Evolutionary conservation across 2,329 filamentous ascomycete species (phyloP).

Genomic region (Botrytis galanthina): DNA sequence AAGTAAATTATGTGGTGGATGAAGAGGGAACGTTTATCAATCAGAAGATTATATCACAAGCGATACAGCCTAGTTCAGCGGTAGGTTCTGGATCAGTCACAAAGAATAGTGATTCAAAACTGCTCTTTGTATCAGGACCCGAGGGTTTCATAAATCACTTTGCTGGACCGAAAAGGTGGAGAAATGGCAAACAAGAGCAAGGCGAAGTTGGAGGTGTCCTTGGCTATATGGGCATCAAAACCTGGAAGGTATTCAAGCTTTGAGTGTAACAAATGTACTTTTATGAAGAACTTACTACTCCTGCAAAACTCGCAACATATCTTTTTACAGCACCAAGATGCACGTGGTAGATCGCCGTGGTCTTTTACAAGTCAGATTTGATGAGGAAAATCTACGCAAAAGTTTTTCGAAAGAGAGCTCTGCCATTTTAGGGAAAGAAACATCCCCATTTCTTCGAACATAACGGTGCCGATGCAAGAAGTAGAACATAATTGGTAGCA

Average conservation of each 20-base stretch:
- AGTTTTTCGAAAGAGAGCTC: background rate
- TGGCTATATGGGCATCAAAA: constrained; percentile 50
- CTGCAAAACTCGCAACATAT: background rate
- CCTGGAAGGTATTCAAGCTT: constrained; percentile 41
- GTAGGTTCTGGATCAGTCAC: too few relatives aligned
- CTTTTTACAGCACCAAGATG: background rate
- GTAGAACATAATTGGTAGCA: background rate
- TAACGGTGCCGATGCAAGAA: background rate
- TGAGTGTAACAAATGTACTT: constrained; percentile 23
- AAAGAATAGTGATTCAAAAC: constrained; percentile 30
- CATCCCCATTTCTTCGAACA: background rate
- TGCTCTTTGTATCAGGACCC: constrained; percentile 48
- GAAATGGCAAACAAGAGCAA: constrained; percentile 65
- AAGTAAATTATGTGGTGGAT: constrained; percentile 76
- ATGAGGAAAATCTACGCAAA: background rate
- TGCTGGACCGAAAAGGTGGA: constrained; percentile 13
- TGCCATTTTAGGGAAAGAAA: background rate
- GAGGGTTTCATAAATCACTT: constrained; percentile 18
- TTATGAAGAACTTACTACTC: background rate
- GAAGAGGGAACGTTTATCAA: constrained; percentile 69
- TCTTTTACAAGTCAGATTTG: background rate
- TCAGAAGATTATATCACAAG: constrained; percentile 48
- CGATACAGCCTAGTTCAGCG: background rate
- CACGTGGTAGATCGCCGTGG: background rate
- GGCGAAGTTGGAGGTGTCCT: constrained; percentile 71